phyloP scores from a whole-genome alignment of 129 eudicot species.

The Saposhnikovia divaricata region DNA sequence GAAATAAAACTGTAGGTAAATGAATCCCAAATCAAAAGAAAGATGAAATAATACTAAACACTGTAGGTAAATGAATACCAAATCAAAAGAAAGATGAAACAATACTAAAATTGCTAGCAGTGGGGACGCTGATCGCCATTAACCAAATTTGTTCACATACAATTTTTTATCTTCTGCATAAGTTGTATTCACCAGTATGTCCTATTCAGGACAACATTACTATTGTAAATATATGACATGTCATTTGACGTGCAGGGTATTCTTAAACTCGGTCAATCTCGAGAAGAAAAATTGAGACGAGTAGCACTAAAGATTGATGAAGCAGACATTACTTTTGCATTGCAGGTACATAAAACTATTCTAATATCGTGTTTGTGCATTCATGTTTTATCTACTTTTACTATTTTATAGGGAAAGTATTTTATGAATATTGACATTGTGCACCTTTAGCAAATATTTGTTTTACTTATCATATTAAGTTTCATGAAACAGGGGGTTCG shows the following conservation, averaged over 20 bases:
- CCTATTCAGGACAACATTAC: neutral
- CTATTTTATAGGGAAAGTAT: neutral
- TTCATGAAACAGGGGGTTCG: slow-evolving; percentile 57
- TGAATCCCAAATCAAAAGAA: neutral
- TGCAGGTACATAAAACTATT: slow-evolving; percentile 49
- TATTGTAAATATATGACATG: neutral
- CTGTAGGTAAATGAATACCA: too few relatives aligned
- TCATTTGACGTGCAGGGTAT: slow-evolving; percentile 53
- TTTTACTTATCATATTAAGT: neutral
- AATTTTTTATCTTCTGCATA: neutral
- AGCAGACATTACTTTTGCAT: slow-evolving; percentile 81
- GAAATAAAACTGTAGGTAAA: neutral
- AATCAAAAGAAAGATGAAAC: neutral
- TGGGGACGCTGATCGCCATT: neutral
- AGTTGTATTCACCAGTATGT: neutral
- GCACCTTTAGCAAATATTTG: neutral
- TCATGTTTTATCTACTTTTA: neutral
- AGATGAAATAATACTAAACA: neutral
- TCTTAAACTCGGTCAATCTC: slow-evolving; percentile 65
- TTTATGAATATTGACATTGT: neutral
- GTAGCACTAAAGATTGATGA: slow-evolving; percentile 70
- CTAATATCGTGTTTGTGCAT: neutral
- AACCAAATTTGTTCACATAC: neutral
- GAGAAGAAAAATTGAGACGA: slow-evolving; percentile 75
- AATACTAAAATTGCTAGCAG: neutral